Percentiles rank a stretch among this genome's conserved stretches.
phyloP scores from a whole-genome alignment of 306 rosid genomes.

The Glycine latifolia region DNA sequence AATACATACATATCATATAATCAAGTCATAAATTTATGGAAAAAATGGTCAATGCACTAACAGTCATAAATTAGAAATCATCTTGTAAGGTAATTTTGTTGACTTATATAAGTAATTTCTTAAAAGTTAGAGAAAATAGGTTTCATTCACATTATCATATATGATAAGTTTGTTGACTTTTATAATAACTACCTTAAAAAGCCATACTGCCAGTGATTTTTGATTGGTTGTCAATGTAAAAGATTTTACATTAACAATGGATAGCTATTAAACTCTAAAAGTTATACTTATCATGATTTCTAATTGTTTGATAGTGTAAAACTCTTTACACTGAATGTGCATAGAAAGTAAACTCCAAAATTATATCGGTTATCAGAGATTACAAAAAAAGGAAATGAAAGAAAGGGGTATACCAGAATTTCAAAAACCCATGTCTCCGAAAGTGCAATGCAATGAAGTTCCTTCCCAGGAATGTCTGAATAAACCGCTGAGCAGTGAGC shows the following conservation, averaged over 20 bases:
- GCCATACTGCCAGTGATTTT: too few species aligned
- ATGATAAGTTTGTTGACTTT: too few species aligned
- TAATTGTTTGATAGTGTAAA: not conserved
- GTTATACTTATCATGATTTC: not conserved
- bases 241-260: too few species aligned
- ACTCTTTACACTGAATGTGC: too few species aligned
- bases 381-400: not conserved
- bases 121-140: too few species aligned
- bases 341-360: too few species aligned
- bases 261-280: not conserved
- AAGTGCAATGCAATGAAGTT: constrained; percentile 84
- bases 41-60: too few species aligned
- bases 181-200: too few species aligned
- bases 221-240: too few species aligned
- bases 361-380: too few species aligned
- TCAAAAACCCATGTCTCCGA: constrained; percentile 93
- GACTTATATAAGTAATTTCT: too few species aligned
- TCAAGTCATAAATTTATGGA: not conserved
- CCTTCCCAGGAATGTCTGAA: constrained; percentile 94
- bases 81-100: not conserved
- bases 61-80: not conserved
- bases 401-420: constrained; percentile 76
- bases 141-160: too few species aligned
- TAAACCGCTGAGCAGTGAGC: constrained; percentile 94
- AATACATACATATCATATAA: constrained; percentile 13